Base-by-base conservation (phyloP, 768 basidiomycete species). In the Hericium coralloides region DNA sequence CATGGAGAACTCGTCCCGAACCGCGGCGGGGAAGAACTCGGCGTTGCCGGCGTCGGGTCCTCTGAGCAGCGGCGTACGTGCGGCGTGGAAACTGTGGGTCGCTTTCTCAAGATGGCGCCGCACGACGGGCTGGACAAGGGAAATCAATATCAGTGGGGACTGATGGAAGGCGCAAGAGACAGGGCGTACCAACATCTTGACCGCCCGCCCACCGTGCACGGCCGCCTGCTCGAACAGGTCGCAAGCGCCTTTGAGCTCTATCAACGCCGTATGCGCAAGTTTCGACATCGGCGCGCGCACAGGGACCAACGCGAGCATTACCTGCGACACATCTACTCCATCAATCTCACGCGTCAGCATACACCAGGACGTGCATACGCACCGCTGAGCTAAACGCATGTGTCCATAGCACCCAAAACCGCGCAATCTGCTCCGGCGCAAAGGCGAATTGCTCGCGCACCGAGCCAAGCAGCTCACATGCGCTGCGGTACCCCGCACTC, bases 241-340 rank as follows among this genome's bases (percentile, higher is more conserved):
- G 56, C 79, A 79, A 0, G 85, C 87, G 38, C 72, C 69, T 41
- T 79, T 78, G 5, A 91, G 69, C 66, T 90, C 86, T 14, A 80
- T 64, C 58, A 91, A 66, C 1, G 90, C 89, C 12, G 85, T 85
- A 14, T 80, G 75, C 0, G 87, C 87, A 18, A 86, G 82, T 65
- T 85, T 88, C 1, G 81, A 85, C 39, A 75, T 74, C 4, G 72
- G 76, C 37, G 81, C 79, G 54, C 84, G 83, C 12, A 84, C 89
- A 1, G 87, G 85, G n/a, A 90, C 80, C 9, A 88, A 85, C 12
- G 85, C 80, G 41, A 90, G 66, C 81, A 91, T 85, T 25, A 89
- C 82, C 88, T 89, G 48, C 36, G 6, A 31, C 8, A 9, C 31
- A 31, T 1, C 2, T 9, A 31, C 5, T 31, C 31, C 31, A 31